phyloP scores from a whole-genome alignment of 495 filamentous ascomycete genomes.

The Daldinia grandis region DNA sequence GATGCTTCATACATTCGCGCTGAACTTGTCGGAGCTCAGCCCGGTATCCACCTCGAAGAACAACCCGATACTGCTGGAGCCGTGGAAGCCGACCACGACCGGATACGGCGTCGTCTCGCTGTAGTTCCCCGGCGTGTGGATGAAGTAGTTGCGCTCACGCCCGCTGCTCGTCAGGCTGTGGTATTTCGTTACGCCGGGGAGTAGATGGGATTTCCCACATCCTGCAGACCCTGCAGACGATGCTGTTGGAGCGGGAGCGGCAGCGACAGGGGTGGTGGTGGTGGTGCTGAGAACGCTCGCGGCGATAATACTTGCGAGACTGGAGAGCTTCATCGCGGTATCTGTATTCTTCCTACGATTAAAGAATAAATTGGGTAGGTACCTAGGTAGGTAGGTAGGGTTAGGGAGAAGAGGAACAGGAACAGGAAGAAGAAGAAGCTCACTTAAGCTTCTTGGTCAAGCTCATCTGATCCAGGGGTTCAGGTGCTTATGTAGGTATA shows the following conservation, averaged over 20 bases:
- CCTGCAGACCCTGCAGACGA: slow-evolving; percentile 28
- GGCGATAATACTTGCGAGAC: slow-evolving; percentile 11
- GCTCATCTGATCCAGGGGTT: slow-evolving; percentile 22
- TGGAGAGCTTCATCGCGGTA: slow-evolving; percentile 24
- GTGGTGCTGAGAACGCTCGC: neutral
- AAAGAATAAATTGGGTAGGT: neutral
- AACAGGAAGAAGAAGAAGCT: neutral
- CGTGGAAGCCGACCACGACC: slow-evolving; percentile 44
- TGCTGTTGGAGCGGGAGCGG: slow-evolving; percentile 15
- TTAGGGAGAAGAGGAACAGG: neutral
- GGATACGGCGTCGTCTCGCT: slow-evolving; percentile 40
- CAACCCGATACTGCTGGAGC: slow-evolving; percentile 44
- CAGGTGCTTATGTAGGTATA: slow-evolving; percentile 2
- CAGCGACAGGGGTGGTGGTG: neutral
- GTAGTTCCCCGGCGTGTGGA: slow-evolving; percentile 41
- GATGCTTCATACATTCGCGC: slow-evolving; percentile 27
- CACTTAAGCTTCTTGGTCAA: neutral
- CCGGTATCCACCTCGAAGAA: slow-evolving; percentile 47
- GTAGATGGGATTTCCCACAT: slow-evolving; percentile 36
- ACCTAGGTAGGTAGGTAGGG: too few species aligned
- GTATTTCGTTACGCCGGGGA: slow-evolving; percentile 37
- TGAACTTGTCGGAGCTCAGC: slow-evolving; percentile 40
- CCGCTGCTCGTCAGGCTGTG: slow-evolving; percentile 40
- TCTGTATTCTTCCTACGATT: neutral
- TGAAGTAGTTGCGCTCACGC: slow-evolving; percentile 38